Percentiles rank a stretch among this genome's conserved stretches.
Conservation (phyloP, 2,329 filamentous ascomycete species). For the Fusarium kyushuense region DNA sequence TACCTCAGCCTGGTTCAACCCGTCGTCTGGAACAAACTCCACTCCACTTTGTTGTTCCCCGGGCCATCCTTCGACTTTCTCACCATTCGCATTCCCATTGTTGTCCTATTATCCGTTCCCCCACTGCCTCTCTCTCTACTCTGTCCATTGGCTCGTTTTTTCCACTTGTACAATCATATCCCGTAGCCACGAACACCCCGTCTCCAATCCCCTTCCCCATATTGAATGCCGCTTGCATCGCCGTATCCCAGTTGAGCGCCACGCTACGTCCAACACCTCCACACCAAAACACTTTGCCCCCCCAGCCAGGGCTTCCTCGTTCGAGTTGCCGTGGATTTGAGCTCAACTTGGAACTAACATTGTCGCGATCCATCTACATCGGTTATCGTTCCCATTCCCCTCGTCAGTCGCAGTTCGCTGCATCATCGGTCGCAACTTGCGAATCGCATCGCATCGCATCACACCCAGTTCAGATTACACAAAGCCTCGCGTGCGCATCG, state of each 20-base stretch:
- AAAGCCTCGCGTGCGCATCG: slow-evolving; percentile 47
- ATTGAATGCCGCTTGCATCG: slow-evolving; percentile 44
- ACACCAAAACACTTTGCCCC: slow-evolving; percentile 43
- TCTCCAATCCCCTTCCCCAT: slow-evolving; percentile 31
- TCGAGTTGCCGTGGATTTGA: slow-evolving; percentile 28
- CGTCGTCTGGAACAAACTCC: slow-evolving; percentile 38
- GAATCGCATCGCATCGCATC: slow-evolving; percentile 40
- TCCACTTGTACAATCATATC: slow-evolving; percentile 6
- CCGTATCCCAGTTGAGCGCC: slow-evolving; percentile 41
- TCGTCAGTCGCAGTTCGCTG: slow-evolving; percentile 34
- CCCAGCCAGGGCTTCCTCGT: slow-evolving; percentile 40
- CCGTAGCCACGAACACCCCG: slow-evolving; percentile 18
- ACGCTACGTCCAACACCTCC: slow-evolving; percentile 44
- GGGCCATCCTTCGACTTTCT: slow-evolving; percentile 25
- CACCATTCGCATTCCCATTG: slow-evolving; percentile 11
- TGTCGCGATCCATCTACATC: slow-evolving; percentile 35
- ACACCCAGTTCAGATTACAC: slow-evolving; percentile 16
- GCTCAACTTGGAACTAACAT: slow-evolving; percentile 36
- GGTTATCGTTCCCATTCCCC: slow-evolving; percentile 15
- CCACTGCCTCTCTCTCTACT: slow-evolving; percentile 9
- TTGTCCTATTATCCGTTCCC: slow-evolving; percentile 20
- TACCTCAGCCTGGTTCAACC: slow-evolving; percentile 36
- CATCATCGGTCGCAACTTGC: slow-evolving; percentile 40
- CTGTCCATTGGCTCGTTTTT: slow-evolving; percentile 25
- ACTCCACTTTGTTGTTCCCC: slow-evolving; percentile 39